Evolutionary conservation across 176 grass and related monocot genomes (phyloP), one percentile per base, ranked within the genome.

Genomic region (Phyllostachys edulis): DNA sequence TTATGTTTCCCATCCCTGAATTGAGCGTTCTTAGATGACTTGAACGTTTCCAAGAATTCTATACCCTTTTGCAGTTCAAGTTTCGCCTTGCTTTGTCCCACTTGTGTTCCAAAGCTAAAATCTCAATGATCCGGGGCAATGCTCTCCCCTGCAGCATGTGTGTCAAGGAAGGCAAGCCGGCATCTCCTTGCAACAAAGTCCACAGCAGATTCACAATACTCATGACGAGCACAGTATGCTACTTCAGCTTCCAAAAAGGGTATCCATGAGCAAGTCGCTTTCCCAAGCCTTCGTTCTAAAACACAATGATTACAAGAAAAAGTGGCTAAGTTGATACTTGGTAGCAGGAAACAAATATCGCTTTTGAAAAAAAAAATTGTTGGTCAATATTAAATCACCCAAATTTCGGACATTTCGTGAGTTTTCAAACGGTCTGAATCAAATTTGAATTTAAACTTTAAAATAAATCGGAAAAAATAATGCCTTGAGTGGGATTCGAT

Each of bases 171-270:
- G 41, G 96, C 91, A 60, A 98, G 89, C 6, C 96, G 78, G 18
- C 90, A 95, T 36, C 96, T 91, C 85, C 96, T 90, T 59, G 96
- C 91, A 85, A 98, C 71, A 64, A 95, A 98, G 61, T 95, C 96
- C 21, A 95, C 73, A 52, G 93, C 85, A 71, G 93, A 95, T 83
- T 94, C 93, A 76, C 96, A 94, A 51, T 94, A 98, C 77, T 98
- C 96, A 2, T 92, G 63, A 29, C 93, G 91, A 84, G 96, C 89
- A 87, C 93, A 98, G 42, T 98, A 98, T 69, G 96, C 96, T 79
- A 98, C 96, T 87, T 98, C 96, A 69, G 96, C 96, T 78, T 98
- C 96, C 82, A 95, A 80, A 84, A 93, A 63, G 93, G 96, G 80
- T 95, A 95, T 51, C 93, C 93, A 60, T 95, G 93, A 75, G 93